A percentile compares a stretch with the other conserved stretches of the same genome.
Evolutionary conservation across 1,284 basidiomycete genomes (phyloP).

Genomic region (Microbotryum intermedium): DNA sequence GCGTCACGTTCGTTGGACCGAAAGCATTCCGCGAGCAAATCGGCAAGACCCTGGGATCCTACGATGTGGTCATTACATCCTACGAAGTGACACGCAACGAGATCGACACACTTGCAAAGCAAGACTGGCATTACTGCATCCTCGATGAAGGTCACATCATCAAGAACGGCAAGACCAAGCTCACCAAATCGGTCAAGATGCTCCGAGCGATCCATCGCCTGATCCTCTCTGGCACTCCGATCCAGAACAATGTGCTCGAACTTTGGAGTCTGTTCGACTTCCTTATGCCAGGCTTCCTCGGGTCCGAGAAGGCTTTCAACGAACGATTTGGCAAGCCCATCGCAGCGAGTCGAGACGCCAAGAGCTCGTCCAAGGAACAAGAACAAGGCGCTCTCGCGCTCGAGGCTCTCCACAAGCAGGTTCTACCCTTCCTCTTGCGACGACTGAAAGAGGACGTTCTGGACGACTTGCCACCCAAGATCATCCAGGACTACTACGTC

Average conservation of each 20-base stretch:
- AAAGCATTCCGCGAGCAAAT: conserved; percentile 73
- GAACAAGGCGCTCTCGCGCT: conserved; percentile 90
- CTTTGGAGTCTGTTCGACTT: conserved; percentile 99
- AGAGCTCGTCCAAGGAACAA: conserved; percentile 71
- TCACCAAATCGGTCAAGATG: conserved; percentile 91
- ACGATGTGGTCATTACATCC: conserved; percentile 89
- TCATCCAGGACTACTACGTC: conserved; percentile 99
- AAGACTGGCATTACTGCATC: conserved; percentile 92
- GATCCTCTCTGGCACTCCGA: conserved; percentile 92
- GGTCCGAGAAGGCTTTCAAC: conserved; percentile 89
- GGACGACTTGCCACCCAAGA: conserved; percentile 93
- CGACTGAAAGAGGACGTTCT: conserved; percentile 97
- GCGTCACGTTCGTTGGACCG: conserved; percentile 83
- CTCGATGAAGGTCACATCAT: conserved; percentile 98
- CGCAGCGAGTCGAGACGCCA: conserved; percentile 87
- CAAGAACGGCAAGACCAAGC: conserved; percentile 96
- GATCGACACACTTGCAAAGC: conserved; percentile 61
- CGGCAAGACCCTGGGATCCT: conserved; percentile 55
- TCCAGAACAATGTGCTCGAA: conserved; percentile 98
- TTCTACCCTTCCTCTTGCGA: conserved; percentile 93
- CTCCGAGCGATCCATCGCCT: conserved; percentile 85
- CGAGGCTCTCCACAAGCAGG: conserved; percentile 96
- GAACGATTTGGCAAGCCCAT: conserved; percentile 96
- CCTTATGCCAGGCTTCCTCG: conserved; percentile 97
- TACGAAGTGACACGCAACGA: conserved; percentile 98